Evolutionary conservation across 495 filamentous ascomycete genomes (phyloP), one percentile per base, ranked within the genome.

Genomic region (Penicillium coffeae): DNA sequence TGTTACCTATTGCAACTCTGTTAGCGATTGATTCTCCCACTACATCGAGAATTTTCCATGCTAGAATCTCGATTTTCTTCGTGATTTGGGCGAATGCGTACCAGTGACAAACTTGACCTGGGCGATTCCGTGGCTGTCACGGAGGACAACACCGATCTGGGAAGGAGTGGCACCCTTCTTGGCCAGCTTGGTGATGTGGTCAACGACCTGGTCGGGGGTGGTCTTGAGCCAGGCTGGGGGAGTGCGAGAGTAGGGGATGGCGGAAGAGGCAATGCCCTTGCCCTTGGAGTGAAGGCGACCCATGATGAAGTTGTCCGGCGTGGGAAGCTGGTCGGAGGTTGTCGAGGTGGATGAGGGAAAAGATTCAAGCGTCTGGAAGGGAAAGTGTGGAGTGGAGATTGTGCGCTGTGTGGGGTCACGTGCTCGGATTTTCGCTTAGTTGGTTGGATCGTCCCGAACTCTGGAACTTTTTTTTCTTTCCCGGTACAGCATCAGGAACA

Each of bases 281-380:
- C 94, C 93, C 65, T 95, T 96, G 81, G 81, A 87, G 88, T 99
- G 94, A 82, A 98, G 85, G 77, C 93, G 85, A 85, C 91, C 92
- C 92, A 96, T 96, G 62, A 60, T 53, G 60, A 63, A 51, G 47
- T 60, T 30, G 50, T 59, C 52, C 62, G 53, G 50, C 48, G 54
- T 50, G 57, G 50, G 55, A 50, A 47, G 51, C 51, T 67, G 62
- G 68, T 66, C 64, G 70, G 60, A 58, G 52, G 57, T 63, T 63
- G 59, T 69, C 61, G 65, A 65, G 66, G 59, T 62, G 58, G 54
- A 58, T 63, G 54, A 55, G 48, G 45, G 61, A 55, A 52, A 57
- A 55, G 32, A 50, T 49, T 48, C 36, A 20, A 39, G 19, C 49
- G n/a, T 27, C 22, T 44, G 45, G 51, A 45, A 40, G 51, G 35